phyloP scores from a whole-genome alignment of 2,329 filamentous ascomycete genomes.

The Cladosporium phlei region DNA sequence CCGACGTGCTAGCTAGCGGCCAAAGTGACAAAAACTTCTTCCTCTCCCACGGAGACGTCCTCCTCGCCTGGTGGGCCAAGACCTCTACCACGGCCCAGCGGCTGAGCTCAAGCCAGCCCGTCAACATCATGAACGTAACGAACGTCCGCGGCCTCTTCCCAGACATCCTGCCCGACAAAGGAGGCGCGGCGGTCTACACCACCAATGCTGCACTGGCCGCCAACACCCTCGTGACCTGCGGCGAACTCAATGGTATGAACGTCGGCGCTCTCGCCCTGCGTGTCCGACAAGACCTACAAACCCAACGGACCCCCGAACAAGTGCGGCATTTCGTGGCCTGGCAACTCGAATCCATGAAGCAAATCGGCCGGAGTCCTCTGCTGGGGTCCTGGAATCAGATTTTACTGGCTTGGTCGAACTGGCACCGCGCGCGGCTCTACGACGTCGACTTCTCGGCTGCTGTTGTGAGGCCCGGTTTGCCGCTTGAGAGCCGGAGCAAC shows the following conservation, averaged over 20 bases:
- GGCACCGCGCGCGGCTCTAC: conserved; percentile 16
- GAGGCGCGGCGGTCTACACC: conserved; percentile 5
- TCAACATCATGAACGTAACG: conserved; percentile 27
- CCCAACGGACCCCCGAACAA: conserved; percentile 15
- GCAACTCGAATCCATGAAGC: conserved; percentile 2
- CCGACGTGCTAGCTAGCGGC: conserved; percentile 15
- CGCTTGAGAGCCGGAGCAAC: conserved; percentile 10
- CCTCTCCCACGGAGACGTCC: conserved; percentile 27
- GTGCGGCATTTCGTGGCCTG: conserved; percentile 12
- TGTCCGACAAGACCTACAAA: conserved; percentile 10
- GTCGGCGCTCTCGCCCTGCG: conserved; percentile 12
- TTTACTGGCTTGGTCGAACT: conserved; percentile 14
- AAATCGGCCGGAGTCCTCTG: neutral
- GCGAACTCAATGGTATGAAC: conserved; percentile 1
- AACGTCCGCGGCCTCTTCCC: conserved; percentile 23
- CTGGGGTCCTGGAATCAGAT: conserved; percentile 3
- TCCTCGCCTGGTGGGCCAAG: conserved; percentile 22
- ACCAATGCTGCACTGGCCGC: conserved; percentile 1
- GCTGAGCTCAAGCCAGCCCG: conserved; percentile 15
- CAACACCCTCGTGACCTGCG: neutral
- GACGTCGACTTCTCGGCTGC: conserved; percentile 17
- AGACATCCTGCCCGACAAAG: conserved; percentile 1
- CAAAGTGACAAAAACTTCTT: conserved; percentile 15
- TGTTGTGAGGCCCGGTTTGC: conserved; percentile 7
- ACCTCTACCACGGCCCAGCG: conserved; percentile 11